Evolutionary conservation across 441 rosid species (phyloP).

Genomic region (Populus tomentosa): DNA sequence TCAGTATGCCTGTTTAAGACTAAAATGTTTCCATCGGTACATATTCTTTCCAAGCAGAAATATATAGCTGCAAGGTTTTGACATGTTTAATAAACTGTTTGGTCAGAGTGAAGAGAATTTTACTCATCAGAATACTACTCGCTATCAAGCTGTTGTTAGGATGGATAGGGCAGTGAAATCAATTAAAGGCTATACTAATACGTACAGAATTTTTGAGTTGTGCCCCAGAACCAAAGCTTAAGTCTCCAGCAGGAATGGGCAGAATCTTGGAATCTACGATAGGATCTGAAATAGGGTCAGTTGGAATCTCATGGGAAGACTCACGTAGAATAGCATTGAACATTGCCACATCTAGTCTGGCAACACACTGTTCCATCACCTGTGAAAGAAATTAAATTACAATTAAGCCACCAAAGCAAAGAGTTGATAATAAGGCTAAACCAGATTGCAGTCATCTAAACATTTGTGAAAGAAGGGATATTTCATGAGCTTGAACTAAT

Average conservation of each 20-base stretch:
- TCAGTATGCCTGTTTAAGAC: neutral
- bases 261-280: conserved; percentile 67
- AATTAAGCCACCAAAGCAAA: conserved; percentile 8
- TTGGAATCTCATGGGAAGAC: conserved; percentile 82
- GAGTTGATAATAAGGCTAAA: conserved; percentile 8
- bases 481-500: neutral
- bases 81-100: neutral
- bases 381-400: conserved; percentile 25
- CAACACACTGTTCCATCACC: conserved; percentile 79
- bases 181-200: neutral
- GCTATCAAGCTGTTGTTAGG: neutral
- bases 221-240: conserved; percentile 94
- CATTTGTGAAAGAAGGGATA: neutral
- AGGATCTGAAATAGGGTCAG: conserved; percentile 93
- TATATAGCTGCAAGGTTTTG: neutral
- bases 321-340: conserved; percentile 90
- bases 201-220: conserved; percentile 81
- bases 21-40: neutral
- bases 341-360: conserved; percentile 79
- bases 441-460: conserved; percentile 1
- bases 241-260: conserved; percentile 78
- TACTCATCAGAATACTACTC: neutral
- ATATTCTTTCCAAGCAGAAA: neutral
- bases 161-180: neutral
- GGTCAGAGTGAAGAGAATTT: neutral